Conservation (phyloP, 768 basidiomycete genomes). For the Ramaria sp. region DNA sequence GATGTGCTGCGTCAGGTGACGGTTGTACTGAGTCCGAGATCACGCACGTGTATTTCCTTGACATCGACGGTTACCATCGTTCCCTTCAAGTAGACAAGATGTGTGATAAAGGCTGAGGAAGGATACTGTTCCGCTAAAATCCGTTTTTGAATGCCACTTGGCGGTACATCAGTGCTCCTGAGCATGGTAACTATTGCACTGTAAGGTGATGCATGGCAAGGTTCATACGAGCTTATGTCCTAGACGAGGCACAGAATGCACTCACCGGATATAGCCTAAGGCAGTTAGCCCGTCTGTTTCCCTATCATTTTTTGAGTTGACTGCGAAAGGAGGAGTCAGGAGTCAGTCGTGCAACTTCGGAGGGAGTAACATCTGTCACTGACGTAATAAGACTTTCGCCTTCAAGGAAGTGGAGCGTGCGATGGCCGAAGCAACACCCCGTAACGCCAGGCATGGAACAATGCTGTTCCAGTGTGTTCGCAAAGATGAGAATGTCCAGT, state of each 20-base stretch:
- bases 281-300: slow-evolving; percentile 84
- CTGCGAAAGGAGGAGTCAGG: slow-evolving; percentile 26
- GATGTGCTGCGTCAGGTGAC: not conserved
- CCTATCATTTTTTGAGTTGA: slow-evolving; percentile 81
- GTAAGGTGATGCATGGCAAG: not conserved
- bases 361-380: slow-evolving; percentile 22
- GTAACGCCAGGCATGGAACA: slow-evolving; percentile 83
- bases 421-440: slow-evolving; percentile 68
- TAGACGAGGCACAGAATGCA: not conserved
- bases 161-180: slow-evolving; percentile 30
- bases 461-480: slow-evolving; percentile 36
- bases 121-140: slow-evolving; percentile 45
- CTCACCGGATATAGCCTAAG: slow-evolving; percentile 70
- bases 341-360: not conserved
- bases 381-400: slow-evolving; percentile 80
- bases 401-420: slow-evolving; percentile 60
- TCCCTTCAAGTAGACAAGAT: slow-evolving; percentile 67
- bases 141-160: slow-evolving; percentile 44
- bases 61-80: slow-evolving; percentile 54
- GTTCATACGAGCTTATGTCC: not conserved
- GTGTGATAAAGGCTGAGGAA: slow-evolving; percentile 73
- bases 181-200: slow-evolving; percentile 65
- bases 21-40: not conserved
- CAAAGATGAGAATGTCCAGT: not conserved
- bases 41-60: slow-evolving; percentile 47